Base-by-base conservation (phyloP, 2,329 filamentous ascomycete species). In the Aspergillus amoenus region DNA sequence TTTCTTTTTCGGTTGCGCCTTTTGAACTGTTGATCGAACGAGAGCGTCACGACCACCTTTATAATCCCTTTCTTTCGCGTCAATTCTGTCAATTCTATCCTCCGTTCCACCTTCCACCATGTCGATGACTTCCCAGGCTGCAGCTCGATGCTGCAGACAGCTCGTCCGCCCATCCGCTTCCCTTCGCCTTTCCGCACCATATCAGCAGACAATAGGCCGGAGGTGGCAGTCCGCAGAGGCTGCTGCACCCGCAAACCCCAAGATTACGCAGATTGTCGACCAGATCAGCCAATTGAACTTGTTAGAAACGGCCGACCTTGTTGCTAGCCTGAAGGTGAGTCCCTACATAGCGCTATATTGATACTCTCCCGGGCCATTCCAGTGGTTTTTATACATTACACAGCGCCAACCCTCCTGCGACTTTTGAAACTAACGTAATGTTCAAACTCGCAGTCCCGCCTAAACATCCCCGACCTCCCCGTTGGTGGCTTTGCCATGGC, bases 231-330 rank as follows among this genome's bases (percentile, higher is more conserved):
- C 91, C 62, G 93, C 91, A 68, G 89, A 93, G 69, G 86, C 69
- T 56, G 32, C 48, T 22, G 78, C 81, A 56, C 75, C 84, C 68
- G 77, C 81, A 61, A 96, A 90, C 79, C 92, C 94, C 62, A 99
- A 99, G 85, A 96, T 99, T 70, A 78, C 88, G 68, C 86, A 85
- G 59, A 99, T 99, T 72, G 94, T 99, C 71, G 93, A 99, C 76
- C 93, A 99, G 79, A 99, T 99, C 78, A 96, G 93, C 79, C 88
- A 94, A 85, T 88, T 99, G 84, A 99, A 93, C 44, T 84, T 99
- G 58, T 81, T 99, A 70, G 95, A 99, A 84, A 99, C 94, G 40
- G 93, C 95, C 57, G 94, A 97, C 75, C 83, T 99, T 59, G 94
- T 99, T 54, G 87, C 93, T 54, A 91, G 87, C 78, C 82, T 99